These are phyloP conservation scores for Bocquillonia castaneifolia DNA, from an alignment of 441 rosid species.

Conservation along the genomic window DNA sequence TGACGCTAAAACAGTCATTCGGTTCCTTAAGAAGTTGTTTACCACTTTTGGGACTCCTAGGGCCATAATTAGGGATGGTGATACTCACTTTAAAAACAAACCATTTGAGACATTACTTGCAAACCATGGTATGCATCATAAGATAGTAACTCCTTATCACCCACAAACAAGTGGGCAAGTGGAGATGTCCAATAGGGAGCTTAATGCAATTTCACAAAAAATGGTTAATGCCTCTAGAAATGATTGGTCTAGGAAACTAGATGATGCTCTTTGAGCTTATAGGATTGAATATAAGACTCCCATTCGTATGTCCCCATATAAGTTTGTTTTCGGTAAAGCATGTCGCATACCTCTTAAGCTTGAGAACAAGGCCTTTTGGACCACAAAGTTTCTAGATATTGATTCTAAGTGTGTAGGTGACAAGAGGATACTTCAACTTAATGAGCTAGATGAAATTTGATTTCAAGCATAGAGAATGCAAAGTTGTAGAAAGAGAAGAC, in stretches of 20 bases:
- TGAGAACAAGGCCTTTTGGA: too few species aligned
- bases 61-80: background rate
- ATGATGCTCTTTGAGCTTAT: background rate
- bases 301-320: background rate
- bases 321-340: background rate
- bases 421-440: too few species aligned
- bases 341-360: background rate
- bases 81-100: background rate
- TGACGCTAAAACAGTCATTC: background rate
- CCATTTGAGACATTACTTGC: background rate
- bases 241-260: background rate
- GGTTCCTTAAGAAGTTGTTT: background rate
- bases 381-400: too few species aligned
- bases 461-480: too few species aligned
- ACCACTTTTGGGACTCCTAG: background rate
- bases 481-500: too few species aligned
- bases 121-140: background rate
- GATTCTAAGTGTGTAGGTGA: too few species aligned
- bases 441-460: too few species aligned
- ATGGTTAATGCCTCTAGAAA: background rate
- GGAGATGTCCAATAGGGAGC: background rate
- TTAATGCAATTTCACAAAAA: too few species aligned
- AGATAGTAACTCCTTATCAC: background rate
- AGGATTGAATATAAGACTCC: background rate
- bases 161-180: background rate